phyloP scores from a whole-genome alignment of 129 eudicot genomes.

The Artemisia argyi region DNA sequence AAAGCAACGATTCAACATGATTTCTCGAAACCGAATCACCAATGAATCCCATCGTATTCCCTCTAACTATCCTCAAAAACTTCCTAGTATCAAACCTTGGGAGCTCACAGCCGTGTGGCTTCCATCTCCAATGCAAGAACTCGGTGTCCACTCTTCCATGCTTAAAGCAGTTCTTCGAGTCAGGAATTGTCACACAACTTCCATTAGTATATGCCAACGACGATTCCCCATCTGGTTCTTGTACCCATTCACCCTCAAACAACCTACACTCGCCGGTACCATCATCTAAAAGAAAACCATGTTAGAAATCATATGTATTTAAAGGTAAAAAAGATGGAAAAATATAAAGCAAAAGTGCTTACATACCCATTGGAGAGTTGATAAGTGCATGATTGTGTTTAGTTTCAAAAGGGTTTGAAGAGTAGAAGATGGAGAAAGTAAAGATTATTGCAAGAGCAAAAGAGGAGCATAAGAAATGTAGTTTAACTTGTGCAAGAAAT shows the following conservation, averaged over 20 bases:
- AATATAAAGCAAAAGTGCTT: background rate
- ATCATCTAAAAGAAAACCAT: background rate
- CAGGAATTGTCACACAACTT: constrained; percentile 45
- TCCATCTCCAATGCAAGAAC: constrained; percentile 79
- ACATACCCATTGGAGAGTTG: background rate
- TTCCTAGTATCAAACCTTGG: constrained; percentile 49
- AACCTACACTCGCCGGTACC: constrained; percentile 20
- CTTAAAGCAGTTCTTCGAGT: constrained; percentile 15
- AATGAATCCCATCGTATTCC: constrained; percentile 64
- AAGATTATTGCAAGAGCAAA: background rate
- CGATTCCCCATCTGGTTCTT: constrained; percentile 8
- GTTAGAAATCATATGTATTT: background rate
- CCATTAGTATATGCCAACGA: constrained; percentile 33
- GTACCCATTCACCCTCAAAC: constrained; percentile 4
- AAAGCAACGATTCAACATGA: constrained; percentile 78
- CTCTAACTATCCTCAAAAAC: constrained; percentile 57
- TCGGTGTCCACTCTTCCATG: constrained; percentile 14
- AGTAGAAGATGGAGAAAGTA: background rate
- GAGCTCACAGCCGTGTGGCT: constrained; percentile 66
- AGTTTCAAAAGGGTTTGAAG: background rate
- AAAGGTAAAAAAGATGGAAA: too few relatives aligned
- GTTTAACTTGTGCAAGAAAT: background rate
- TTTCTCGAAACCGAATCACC: constrained; percentile 84
- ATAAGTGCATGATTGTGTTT: background rate
- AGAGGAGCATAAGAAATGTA: background rate